Evolutionary conservation across 345 rosid genomes (phyloP), one percentile per base, ranked within the genome.

Genomic region (Pugionium dolabratum): DNA sequence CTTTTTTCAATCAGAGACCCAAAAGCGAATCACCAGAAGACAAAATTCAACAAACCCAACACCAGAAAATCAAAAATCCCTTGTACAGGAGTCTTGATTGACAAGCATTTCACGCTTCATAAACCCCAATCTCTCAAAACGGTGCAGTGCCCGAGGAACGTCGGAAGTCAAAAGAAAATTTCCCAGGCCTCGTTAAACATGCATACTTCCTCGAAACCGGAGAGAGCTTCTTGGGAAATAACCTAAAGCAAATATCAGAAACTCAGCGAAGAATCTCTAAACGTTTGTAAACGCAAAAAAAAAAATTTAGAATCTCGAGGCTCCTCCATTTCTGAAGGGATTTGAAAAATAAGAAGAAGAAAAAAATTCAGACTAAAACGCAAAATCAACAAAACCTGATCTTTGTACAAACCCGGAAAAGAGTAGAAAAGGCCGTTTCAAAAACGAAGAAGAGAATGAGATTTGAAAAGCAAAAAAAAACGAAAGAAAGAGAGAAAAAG

Each of bases 151-250:
- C 18, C 18, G 0, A 18, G 18, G 18, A 18, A 18, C 18, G 18
- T 18, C 18, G 18, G 18, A 18, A 18, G 18, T 18, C 18, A 18
- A 18, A 18, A 18, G 18, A 18, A 18, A 18, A 0, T 18, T 18
- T 18, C 46, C 53, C 36, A 69, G 56, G 51, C 42, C 70, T 63
- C 64, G 72, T 53, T 64, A 72, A 18, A 59, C 71, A 73, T 53
- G 67, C 72, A 66, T 30, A 67, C 53, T 41, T 18, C 40, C 73
- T 73, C 67, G 67, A 30, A 65, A 72, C 66, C 33, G 18, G 64
- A 62, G 69, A 64, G 11, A 30, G 61, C 46, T 72, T 57, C 66
- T 53, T 11, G 62, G 69, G 63, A 62, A 63, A 3, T 18, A 28
- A 27, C 64, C 59, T 30, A 6, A 9, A 50, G 11, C 10, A 44